Percentiles rank a stretch among this genome's conserved stretches.
Evolutionary conservation across 176 grass and related monocot genomes (phyloP).

Genomic region (Metroxylon sagu): DNA sequence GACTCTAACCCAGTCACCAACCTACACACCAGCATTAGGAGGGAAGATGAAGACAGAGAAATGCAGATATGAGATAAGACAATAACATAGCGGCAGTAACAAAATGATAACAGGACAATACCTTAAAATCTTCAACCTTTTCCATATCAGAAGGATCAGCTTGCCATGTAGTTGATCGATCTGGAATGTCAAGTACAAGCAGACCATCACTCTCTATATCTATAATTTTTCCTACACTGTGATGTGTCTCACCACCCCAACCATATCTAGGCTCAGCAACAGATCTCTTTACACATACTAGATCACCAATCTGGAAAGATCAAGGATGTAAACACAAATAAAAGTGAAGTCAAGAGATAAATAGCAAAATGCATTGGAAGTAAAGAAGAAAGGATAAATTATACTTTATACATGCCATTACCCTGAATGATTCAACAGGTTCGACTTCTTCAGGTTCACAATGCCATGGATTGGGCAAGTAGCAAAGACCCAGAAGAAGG

Average conservation of each 20-base stretch:
- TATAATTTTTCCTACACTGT: constrained; percentile 91
- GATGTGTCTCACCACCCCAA: constrained; percentile 99
- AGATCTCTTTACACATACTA: constrained; percentile 94
- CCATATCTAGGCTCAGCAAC: constrained; percentile 92
- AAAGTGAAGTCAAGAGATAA: constrained; percentile 8
- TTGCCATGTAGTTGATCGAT: constrained; percentile 51
- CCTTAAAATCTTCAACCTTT: constrained; percentile 89
- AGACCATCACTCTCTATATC: constrained; percentile 81
- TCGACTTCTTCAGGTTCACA: constrained; percentile 99
- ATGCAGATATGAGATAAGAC: neutral
- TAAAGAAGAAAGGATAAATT: neutral
- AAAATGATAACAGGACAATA: constrained; percentile 19
- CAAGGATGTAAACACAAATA: constrained; percentile 17
- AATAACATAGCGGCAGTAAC: neutral
- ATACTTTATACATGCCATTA: constrained; percentile 22
- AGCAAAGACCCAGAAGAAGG: constrained; percentile 86
- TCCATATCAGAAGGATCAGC: constrained; percentile 99
- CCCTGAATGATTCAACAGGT: constrained; percentile 92
- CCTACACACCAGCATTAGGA: constrained; percentile 30
- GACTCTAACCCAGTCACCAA: constrained; percentile 93
- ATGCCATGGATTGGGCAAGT: constrained; percentile 81
- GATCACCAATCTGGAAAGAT: constrained; percentile 76
- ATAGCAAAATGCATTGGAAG: neutral
- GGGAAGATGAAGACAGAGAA: constrained; percentile 10
- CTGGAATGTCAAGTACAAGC: constrained; percentile 77